phyloP scores from a whole-genome alignment of 768 basidiomycete species.

The Austroboletus eburneus region DNA sequence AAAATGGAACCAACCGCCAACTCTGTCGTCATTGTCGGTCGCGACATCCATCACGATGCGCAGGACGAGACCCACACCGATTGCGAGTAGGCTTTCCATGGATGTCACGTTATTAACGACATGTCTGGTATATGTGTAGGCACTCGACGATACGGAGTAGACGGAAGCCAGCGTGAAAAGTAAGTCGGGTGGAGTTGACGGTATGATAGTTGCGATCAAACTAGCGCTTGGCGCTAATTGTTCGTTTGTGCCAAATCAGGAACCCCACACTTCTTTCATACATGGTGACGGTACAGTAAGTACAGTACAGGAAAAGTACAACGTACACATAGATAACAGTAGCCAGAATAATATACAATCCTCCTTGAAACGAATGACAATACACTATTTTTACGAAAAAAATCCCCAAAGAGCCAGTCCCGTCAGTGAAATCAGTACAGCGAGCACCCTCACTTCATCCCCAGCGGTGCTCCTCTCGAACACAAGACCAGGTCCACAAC shows the following conservation, averaged over 20 bases:
- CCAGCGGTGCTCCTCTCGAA: conserved; percentile 60
- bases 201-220: no score
- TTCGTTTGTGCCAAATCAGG: no score
- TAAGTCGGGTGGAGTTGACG: no score
- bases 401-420: conserved; percentile 32
- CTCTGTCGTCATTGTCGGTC: conserved; percentile 29
- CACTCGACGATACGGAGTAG: conserved; percentile 25
- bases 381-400: conserved; percentile 15
- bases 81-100: conserved; percentile 72
- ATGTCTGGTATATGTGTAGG: conserved; percentile 26
- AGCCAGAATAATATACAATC: no score
- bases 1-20: conserved; percentile 24
- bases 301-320: no score
- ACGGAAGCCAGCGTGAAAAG: conserved; percentile 25
- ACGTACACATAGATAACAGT: no score
- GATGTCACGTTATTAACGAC: conserved; percentile 27
- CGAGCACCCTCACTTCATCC: conserved; percentile 49
- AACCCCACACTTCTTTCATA: no score
- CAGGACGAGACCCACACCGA: conserved; percentile 60
- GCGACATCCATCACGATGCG: conserved; percentile 58
- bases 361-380: no score
- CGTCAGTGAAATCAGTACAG: conserved; percentile 24
- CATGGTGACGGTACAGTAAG: no score
- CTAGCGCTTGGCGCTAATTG: no score
- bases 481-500: conserved; percentile 42